Conservation (phyloP, 2,329 filamentous ascomycete genomes). For the Bipolaris bicolor region DNA sequence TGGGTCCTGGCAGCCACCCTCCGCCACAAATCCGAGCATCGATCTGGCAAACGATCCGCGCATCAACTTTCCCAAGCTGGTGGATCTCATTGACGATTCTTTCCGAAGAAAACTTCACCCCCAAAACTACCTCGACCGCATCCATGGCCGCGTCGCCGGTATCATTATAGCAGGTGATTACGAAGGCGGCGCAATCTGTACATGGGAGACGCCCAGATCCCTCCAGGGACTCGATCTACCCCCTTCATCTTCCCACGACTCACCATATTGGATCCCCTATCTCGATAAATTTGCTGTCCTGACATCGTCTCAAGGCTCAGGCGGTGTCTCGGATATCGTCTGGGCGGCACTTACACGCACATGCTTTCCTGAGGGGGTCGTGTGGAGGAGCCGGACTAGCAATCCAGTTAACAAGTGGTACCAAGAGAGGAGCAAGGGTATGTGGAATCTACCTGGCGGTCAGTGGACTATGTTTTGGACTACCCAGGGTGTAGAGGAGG, state of each 20-base stretch:
- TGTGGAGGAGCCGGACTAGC: constrained; percentile 86
- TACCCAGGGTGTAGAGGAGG: constrained; percentile 62
- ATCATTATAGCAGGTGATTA: constrained; percentile 96
- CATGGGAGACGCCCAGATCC: constrained; percentile 81
- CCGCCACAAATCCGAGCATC: constrained; percentile 64
- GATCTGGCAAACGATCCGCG: constrained; percentile 74
- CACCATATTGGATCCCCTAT: constrained; percentile 75
- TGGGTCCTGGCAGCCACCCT: constrained; percentile 71
- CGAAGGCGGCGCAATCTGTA: constrained; percentile 92
- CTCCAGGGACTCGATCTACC: constrained; percentile 42
- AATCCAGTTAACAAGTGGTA: constrained; percentile 99
- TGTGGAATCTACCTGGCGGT: constrained; percentile 77
- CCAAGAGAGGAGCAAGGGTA: constrained; percentile 86
- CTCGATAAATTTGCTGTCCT: constrained; percentile 97
- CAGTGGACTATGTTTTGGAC: constrained; percentile 99
- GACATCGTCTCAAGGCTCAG: constrained; percentile 84
- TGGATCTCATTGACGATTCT: constrained; percentile 90
- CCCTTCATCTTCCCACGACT: constrained; percentile 44
- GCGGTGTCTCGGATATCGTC: constrained; percentile 92
- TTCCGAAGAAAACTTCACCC: constrained; percentile 86
- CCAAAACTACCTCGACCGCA: constrained; percentile 79
- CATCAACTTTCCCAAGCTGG: constrained; percentile 81
- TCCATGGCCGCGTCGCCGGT: constrained; percentile 81
- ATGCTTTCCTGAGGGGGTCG: constrained; percentile 87
- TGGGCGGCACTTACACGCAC: constrained; percentile 94